A percentile compares a stretch with the other conserved stretches of the same genome.
Evolutionary conservation across 352 stramenopile genomes (phyloP).

Genomic region (Pythium myriotylum): DNA sequence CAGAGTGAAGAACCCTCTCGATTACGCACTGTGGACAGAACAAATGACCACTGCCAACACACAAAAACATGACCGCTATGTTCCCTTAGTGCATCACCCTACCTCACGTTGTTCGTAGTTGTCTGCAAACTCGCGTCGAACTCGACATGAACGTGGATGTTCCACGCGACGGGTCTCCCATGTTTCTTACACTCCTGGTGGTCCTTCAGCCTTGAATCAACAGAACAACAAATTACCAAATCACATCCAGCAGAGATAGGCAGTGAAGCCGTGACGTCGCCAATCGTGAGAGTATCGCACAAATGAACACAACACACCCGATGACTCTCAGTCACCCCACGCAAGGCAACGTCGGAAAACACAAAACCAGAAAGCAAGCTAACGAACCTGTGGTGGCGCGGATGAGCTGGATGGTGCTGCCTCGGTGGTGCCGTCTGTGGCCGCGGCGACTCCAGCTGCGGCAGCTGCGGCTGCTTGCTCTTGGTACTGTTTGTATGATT

Average conservation of each 20-base stretch:
- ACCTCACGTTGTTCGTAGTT: conserved; percentile 10
- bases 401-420: conserved; percentile 18
- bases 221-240: conserved; percentile 38
- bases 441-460: conserved; percentile 27
- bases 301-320: conserved; percentile 14
- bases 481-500: conserved; percentile 76
- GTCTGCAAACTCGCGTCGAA: background rate
- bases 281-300: conserved; percentile 30
- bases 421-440: conserved; percentile 12
- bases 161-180: background rate
- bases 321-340: conserved; percentile 9
- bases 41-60: background rate
- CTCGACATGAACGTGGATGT: background rate
- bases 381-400: conserved; percentile 66
- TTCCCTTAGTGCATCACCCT: conserved; percentile 18
- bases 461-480: conserved; percentile 43
- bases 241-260: conserved; percentile 30
- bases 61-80: conserved; percentile 17
- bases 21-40: too few species aligned
- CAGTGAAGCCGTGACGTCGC: conserved; percentile 34
- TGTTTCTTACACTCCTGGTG: conserved; percentile 54
- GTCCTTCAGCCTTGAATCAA: conserved; percentile 58
- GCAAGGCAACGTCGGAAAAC: conserved; percentile 21
- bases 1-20: too few species aligned
- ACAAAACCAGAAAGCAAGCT: conserved; percentile 42